Conservation (phyloP, 768 basidiomycete genomes). For the Rhodotorula sphaerocarpa region DNA sequence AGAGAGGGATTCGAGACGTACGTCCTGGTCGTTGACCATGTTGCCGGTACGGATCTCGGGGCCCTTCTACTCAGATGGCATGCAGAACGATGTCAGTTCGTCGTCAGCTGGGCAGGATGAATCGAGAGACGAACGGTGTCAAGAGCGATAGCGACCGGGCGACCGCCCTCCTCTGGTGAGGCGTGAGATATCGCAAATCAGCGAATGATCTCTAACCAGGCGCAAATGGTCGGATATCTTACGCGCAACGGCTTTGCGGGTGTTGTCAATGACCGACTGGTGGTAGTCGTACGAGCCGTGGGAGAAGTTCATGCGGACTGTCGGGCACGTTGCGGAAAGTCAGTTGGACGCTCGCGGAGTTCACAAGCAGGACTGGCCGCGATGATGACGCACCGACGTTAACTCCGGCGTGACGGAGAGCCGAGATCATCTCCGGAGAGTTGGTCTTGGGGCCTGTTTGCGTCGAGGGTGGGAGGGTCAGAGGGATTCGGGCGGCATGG, state of each 20-base stretch:
- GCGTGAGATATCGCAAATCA: not conserved
- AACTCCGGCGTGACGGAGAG: slow-evolving; percentile 82
- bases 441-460: slow-evolving; percentile 82
- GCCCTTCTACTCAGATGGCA: slow-evolving; percentile 63
- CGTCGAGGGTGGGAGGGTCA: slow-evolving; percentile 6
- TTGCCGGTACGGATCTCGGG: slow-evolving; percentile 97
- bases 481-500: not conserved
- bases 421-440: slow-evolving; percentile 72
- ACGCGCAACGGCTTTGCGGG: slow-evolving; percentile 75
- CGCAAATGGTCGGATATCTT: slow-evolving; percentile 43
- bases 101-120: not conserved
- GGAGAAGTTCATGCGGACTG: slow-evolving; percentile 99
- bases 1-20: slow-evolving; percentile 46
- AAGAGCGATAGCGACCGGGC: slow-evolving; percentile 92
- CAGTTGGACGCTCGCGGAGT: not conserved
- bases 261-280: slow-evolving; percentile 98
- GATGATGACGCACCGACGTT: slow-evolving; percentile 83
- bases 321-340: slow-evolving; percentile 1
- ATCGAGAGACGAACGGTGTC: slow-evolving; percentile 60
- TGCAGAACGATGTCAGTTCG: not conserved
- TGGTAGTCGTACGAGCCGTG: slow-evolving; percentile 98
- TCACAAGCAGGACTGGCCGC: not conserved
- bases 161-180: slow-evolving; percentile 59
- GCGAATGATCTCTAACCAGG: too few species aligned
- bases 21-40: slow-evolving; percentile 77